These are phyloP conservation scores for Sequoiadendron giganteum DNA, from an alignment of 75 land plant genomes.

Conservation along the genomic window DNA sequence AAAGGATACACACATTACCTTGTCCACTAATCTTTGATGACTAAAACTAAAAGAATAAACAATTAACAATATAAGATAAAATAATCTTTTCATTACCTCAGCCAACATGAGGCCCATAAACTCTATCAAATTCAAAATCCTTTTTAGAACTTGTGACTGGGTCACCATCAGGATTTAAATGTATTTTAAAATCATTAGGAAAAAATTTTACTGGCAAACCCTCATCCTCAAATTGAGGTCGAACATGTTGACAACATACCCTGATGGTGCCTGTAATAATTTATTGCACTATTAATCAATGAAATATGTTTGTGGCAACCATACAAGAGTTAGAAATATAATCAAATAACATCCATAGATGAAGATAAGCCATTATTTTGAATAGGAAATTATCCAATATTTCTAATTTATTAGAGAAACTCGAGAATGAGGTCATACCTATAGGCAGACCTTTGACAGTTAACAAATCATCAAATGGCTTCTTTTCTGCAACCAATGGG, in stretches of 20 bases:
- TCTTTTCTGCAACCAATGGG: constrained; percentile 78
- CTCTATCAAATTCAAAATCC: constrained; percentile 97
- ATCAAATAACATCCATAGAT: neutral
- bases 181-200: constrained; percentile 84
- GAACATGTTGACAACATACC: constrained; percentile 81
- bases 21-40: neutral
- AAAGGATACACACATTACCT: too few relatives aligned
- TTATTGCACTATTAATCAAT: neutral
- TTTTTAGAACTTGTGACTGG: constrained; percentile 56
- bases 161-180: constrained; percentile 71
- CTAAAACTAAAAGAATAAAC: neutral
- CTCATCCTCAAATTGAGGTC: constrained; percentile 95
- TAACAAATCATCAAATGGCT: constrained; percentile 84
- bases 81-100: constrained; percentile 54
- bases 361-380: neutral
- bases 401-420: neutral
- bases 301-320: neutral
- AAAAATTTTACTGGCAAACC: constrained; percentile 71
- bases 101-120: constrained; percentile 97
- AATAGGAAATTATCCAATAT: neutral
- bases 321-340: neutral
- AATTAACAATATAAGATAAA: neutral
- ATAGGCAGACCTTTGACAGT: constrained; percentile 66
- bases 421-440: neutral
- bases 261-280: constrained; percentile 77